A percentile compares a stretch with the other conserved stretches of the same genome.
These are phyloP conservation scores for Pisolithus tinctorius DNA, from an alignment of 768 basidiomycete species.

Conservation along the genomic window DNA sequence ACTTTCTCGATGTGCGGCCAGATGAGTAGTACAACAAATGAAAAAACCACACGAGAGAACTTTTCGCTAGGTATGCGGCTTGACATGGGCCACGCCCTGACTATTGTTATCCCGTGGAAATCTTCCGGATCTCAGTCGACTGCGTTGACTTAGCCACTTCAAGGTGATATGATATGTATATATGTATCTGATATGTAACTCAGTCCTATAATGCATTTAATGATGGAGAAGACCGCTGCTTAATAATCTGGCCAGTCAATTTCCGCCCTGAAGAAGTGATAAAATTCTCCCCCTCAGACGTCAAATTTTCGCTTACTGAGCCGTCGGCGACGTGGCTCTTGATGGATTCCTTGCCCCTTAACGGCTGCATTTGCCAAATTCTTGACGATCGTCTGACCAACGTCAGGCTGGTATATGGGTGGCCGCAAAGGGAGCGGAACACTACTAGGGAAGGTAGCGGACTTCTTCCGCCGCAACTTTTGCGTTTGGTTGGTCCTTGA, in stretches of 20 bases:
- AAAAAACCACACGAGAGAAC: no score
- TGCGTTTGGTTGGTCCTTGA: conserved; percentile 9
- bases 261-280: conserved; percentile 11
- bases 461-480: conserved; percentile 19
- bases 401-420: conserved; percentile 9
- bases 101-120: background rate
- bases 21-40: no score
- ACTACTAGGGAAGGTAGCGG: conserved; percentile 17
- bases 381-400: conserved; percentile 6
- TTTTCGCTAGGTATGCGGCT: no score
- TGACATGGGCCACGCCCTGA: background rate
- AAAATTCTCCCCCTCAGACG: conserved; percentile 10
- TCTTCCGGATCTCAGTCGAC: no score
- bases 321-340: conserved; percentile 24
- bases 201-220: background rate
- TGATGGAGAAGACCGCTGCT: conserved; percentile 15
- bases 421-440: conserved; percentile 20
- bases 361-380: conserved; percentile 7
- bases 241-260: conserved; percentile 7
- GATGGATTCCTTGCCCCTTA: conserved; percentile 15
- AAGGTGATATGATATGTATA: no score
- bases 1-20: no score
- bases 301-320: conserved; percentile 28
- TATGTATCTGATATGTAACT: no score
- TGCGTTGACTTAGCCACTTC: no score